Percentiles rank a stretch among this genome's conserved stretches.
phyloP scores from a whole-genome alignment of 345 rosid species.

The Ceriops decandra region DNA sequence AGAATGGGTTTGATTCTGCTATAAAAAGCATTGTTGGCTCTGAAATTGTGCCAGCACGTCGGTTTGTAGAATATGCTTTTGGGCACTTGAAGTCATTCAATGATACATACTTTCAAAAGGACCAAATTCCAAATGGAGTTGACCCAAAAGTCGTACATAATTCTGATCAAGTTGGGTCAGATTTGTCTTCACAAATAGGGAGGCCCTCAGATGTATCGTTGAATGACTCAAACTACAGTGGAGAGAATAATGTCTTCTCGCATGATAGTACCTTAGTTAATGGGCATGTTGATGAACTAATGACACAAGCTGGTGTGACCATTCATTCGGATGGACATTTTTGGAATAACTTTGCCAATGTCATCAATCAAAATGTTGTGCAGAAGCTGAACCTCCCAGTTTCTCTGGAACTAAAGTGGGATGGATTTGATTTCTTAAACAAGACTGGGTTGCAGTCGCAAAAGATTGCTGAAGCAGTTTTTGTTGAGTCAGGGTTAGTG shows the following conservation, averaged over 20 bases:
- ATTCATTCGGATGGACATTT: conserved; percentile 44
- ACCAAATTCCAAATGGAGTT: conserved; percentile 28
- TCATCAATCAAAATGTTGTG: conserved; percentile 57
- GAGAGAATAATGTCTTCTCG: conserved; percentile 18
- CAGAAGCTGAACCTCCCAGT: conserved; percentile 65
- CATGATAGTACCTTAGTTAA: conserved; percentile 23
- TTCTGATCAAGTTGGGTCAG: conserved; percentile 26
- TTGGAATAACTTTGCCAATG: conserved; percentile 64
- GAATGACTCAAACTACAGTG: conserved; percentile 19
- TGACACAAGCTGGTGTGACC: conserved; percentile 30
- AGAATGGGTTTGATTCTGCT: conserved; percentile 64
- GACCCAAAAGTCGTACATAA: conserved; percentile 23
- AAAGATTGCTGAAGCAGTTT: conserved; percentile 67
- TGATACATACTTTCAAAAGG: conserved; percentile 42
- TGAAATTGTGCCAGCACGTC: conserved; percentile 70
- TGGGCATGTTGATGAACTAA: conserved; percentile 22
- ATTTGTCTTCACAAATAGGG: conserved; percentile 29
- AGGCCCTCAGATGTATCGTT: conserved; percentile 26
- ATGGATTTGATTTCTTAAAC: conserved; percentile 63
- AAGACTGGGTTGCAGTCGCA: conserved; percentile 67
- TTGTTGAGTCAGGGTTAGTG: conserved; percentile 88
- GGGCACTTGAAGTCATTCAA: conserved; percentile 77
- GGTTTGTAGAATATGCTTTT: conserved; percentile 87
- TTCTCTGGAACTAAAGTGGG: conserved; percentile 70
- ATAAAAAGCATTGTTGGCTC: conserved; percentile 50